phyloP scores from a whole-genome alignment of 169 alveolate species.

The Plasmodium relictum region DNA sequence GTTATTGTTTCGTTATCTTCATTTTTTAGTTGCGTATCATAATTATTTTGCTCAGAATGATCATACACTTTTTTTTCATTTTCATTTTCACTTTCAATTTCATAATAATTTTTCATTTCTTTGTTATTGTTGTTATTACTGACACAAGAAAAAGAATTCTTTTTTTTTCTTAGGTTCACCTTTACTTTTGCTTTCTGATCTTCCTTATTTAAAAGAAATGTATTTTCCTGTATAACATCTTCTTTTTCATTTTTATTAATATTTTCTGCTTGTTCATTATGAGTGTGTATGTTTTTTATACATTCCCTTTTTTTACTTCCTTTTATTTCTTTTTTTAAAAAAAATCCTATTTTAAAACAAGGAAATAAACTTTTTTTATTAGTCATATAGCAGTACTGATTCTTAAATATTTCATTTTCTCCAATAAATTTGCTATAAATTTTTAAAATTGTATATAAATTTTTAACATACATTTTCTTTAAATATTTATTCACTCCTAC shows the following conservation, averaged over 20 bases:
- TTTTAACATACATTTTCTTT: slow-evolving; percentile 29
- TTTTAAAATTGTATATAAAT: slow-evolving; percentile 35
- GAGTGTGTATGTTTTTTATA: background rate
- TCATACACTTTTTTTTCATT: background rate
- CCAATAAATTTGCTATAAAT: slow-evolving; percentile 26
- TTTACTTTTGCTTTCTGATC: background rate
- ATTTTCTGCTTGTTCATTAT: background rate
- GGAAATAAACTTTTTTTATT: slow-evolving; percentile 12
- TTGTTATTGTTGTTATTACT: background rate
- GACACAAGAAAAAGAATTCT: background rate
- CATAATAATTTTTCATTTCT: background rate
- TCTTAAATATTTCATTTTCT: slow-evolving; percentile 36
- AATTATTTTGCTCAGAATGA: too few species aligned
- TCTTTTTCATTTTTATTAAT: background rate
- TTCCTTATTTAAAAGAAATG: background rate
- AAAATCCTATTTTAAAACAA: slow-evolving; percentile 41
- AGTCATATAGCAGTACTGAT: slow-evolving; percentile 11
- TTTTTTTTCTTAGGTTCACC: background rate
- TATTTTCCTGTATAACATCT: background rate
- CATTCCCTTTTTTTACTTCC: slow-evolving; percentile 6
- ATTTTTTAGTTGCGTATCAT: too few species aligned
- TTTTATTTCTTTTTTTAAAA: slow-evolving; percentile 30
- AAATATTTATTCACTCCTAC: slow-evolving; percentile 17
- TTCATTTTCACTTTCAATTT: background rate
- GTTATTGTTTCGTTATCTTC: too few species aligned